Evolutionary conservation across 225 moss, liverwort and hornwort genomes (phyloP).

Genomic region (Marchantia paleacea): DNA sequence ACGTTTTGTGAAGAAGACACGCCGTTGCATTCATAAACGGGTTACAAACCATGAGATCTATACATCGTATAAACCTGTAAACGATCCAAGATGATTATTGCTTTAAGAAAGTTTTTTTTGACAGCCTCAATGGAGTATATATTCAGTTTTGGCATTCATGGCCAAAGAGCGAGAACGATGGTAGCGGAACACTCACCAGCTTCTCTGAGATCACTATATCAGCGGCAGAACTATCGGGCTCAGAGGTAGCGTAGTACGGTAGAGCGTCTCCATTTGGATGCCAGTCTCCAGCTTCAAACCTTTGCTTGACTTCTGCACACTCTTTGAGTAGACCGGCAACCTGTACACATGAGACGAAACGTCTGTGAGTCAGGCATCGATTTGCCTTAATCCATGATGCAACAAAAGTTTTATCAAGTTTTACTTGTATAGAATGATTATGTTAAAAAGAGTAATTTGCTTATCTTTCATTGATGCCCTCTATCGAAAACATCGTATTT

Average conservation of each 20-base stretch:
- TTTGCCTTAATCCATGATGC: too few species aligned
- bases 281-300: constrained; percentile 75
- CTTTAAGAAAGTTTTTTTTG: too few species aligned
- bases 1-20: too few species aligned
- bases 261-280: constrained; percentile 64
- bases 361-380: background rate
- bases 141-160: too few species aligned
- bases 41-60: too few species aligned
- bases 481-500: background rate
- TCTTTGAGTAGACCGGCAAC: constrained; percentile 91
- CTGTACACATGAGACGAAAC: constrained; percentile 31
- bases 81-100: background rate
- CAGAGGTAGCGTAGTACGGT: constrained; percentile 49
- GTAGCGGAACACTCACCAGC: constrained; percentile 45
- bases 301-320: constrained; percentile 81
- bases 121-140: too few species aligned
- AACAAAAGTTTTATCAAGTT: too few species aligned
- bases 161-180: background rate
- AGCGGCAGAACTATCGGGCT: constrained; percentile 64
- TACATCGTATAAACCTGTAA: too few species aligned
- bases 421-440: too few species aligned
- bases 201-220: constrained; percentile 85
- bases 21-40: too few species aligned
- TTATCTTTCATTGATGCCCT: background rate
- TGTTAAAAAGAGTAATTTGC: too few species aligned